Conservation (phyloP, 345 rosid species). For the Sisymbrium altissimum region DNA sequence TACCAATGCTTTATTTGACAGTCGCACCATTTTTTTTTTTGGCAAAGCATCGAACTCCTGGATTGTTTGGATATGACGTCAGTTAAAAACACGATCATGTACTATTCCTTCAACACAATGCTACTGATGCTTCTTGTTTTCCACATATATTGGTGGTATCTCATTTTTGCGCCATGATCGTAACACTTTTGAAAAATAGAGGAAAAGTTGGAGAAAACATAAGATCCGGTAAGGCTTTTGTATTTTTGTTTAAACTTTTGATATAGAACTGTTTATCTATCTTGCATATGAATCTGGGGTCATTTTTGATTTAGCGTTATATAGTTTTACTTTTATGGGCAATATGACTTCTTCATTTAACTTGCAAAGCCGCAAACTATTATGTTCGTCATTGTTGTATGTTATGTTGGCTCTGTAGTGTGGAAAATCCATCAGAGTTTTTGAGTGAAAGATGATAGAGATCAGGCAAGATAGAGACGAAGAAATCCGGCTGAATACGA, state of each 20-base stretch:
- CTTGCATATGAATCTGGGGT: background rate
- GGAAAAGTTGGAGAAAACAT: conserved; percentile 96
- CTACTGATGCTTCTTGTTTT: conserved; percentile 77
- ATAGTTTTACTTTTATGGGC: background rate
- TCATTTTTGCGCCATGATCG: conserved; percentile 81
- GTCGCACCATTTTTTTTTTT: background rate
- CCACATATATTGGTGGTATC: conserved; percentile 98
- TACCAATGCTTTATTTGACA: background rate
- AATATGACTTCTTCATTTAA: background rate
- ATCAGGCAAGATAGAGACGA: no score
- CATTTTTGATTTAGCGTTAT: background rate
- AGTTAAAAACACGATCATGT: conserved; percentile 36
- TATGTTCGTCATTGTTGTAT: background rate
- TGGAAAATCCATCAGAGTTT: background rate
- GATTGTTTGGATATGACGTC: conserved; percentile 50
- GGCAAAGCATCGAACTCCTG: conserved; percentile 52
- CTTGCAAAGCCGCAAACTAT: background rate
- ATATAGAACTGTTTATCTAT: background rate
- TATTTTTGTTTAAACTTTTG: background rate
- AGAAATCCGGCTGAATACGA: no score
- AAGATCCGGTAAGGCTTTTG: conserved; percentile 76
- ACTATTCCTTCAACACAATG: conserved; percentile 86
- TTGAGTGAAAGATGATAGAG: no score
- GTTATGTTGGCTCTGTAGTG: conserved; percentile 3
- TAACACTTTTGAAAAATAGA: conserved; percentile 72